Base-by-base conservation (phyloP, 2,329 filamentous ascomycete species). In the Aphanocladium album region DNA sequence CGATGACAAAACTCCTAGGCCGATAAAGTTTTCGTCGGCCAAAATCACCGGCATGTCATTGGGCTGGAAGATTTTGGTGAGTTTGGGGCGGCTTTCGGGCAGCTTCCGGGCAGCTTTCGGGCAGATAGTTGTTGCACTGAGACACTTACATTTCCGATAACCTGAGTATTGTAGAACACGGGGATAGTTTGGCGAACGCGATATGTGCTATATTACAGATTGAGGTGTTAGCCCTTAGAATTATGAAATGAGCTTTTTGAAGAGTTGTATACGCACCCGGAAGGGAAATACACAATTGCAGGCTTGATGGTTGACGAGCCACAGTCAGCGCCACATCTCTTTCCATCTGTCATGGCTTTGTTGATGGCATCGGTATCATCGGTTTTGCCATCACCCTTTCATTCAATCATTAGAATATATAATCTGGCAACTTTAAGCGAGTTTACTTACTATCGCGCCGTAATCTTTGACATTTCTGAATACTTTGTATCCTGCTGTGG, bases 1-100 rank as follows among this genome's bases (percentile, higher is more conserved):
- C 67, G 85, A 81, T n/a, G 77, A 82, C 57, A 87, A 81, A 62
- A 86, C 66, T 19, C 80, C 83, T 25, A 85, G 72, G 23, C 80
- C 81, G 2, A 71, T 69, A 68, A 87, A 86, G 63, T 75, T 75
- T 8, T 77, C 53, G 8, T 77, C 76, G 3, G 81, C 83, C 62
- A 81, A 79, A 33, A 87, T 73, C 2, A 77, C 77, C 2, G 84
- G 83, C 25, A 81, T 71, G 54, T 79, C 77, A 63, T 80, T 83
- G 4, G 84, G 80, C 35, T 63, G 41, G 9, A 52, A 54, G 2
- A 5, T 11, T 9, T 19, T 54, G 25, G 19, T 55, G 19, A 55
- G 25, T n/a, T 17, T 53, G n/a, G n/a, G n/a, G n/a, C n/a, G n/a
- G n/a, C n/a, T n/a, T n/a, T n/a, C n/a, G n/a, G n/a, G n/a, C n/a